Evolutionary conservation across 2,329 filamentous ascomycete species (phyloP).

Genomic region (Tolypocladium guangdongense): DNA sequence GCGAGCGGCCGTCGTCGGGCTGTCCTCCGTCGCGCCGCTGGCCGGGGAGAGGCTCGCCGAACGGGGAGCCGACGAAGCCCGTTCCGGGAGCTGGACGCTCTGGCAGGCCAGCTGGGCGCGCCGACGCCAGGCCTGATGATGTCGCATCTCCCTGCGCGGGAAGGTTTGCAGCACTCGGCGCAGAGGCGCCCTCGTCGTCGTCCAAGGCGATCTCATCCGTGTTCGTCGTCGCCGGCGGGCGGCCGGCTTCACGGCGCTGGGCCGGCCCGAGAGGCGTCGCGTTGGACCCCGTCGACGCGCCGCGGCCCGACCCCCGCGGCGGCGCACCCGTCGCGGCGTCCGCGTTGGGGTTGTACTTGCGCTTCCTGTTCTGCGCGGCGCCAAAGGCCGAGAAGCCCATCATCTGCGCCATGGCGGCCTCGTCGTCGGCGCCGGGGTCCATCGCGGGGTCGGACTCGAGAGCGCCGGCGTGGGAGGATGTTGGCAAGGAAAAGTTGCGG

Average conservation of each 20-base stretch:
- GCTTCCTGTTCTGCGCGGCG: slow-evolving; percentile 45
- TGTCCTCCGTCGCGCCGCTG: not conserved
- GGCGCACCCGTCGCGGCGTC: slow-evolving; percentile 25
- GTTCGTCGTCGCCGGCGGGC: slow-evolving; percentile 17
- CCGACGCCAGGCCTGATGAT: slow-evolving; percentile 12
- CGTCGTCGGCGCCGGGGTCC: slow-evolving; percentile 15
- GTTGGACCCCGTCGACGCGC: slow-evolving; percentile 23
- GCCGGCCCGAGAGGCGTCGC: slow-evolving; percentile 23
- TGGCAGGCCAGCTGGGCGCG: slow-evolving; percentile 21
- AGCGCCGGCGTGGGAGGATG: not conserved
- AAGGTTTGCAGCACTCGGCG: not conserved
- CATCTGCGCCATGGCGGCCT: slow-evolving; percentile 47
- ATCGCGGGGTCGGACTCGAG: not conserved
- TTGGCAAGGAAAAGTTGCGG: too few species aligned
- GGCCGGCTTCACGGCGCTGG: not conserved
- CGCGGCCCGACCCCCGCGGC: not conserved
- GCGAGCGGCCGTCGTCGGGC: not conserved
- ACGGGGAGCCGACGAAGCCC: slow-evolving; percentile 3
- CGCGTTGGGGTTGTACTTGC: slow-evolving; percentile 49
- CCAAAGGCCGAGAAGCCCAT: slow-evolving; percentile 71
- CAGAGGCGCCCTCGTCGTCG: slow-evolving; percentile 22
- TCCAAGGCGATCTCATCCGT: slow-evolving; percentile 35
- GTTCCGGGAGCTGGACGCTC: slow-evolving; percentile 16
- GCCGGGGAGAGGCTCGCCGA: not conserved
- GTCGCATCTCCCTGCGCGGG: not conserved